These are phyloP conservation scores for Epichloe typhina DNA, from an alignment of 2,329 filamentous ascomycete genomes.

Conservation along the genomic window DNA sequence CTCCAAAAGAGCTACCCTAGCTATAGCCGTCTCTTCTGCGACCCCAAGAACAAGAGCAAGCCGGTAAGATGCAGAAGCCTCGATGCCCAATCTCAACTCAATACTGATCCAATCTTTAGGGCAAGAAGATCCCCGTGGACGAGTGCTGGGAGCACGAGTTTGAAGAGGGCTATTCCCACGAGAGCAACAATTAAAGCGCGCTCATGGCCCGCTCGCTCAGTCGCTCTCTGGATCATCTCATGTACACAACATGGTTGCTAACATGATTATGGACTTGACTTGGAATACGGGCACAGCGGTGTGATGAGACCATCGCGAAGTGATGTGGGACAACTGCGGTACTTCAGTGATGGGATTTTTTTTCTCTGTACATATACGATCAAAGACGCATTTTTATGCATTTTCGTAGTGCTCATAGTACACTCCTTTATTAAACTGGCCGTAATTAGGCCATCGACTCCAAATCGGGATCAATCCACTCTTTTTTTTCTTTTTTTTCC, in stretches of 20 bases:
- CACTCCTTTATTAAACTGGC: neutral
- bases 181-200: neutral
- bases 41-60: neutral
- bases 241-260: no score
- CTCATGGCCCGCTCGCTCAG: neutral
- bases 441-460: neutral
- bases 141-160: constrained; percentile 4
- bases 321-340: no score
- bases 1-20: neutral
- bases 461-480: neutral
- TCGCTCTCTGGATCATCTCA: neutral
- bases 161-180: neutral
- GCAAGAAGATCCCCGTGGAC: neutral
- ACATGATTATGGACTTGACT: neutral
- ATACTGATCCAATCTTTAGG: neutral
- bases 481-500: neutral
- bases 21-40: neutral
- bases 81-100: no score
- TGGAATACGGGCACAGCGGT: neutral
- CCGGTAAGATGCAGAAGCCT: neutral
- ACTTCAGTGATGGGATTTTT: neutral
- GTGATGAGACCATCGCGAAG: neutral
- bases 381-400: neutral
- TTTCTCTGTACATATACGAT: neutral
- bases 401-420: neutral